These are phyloP conservation scores for Cryptococcus sp. DNA, from an alignment of 1,284 basidiomycete species.

Conservation along the genomic window DNA sequence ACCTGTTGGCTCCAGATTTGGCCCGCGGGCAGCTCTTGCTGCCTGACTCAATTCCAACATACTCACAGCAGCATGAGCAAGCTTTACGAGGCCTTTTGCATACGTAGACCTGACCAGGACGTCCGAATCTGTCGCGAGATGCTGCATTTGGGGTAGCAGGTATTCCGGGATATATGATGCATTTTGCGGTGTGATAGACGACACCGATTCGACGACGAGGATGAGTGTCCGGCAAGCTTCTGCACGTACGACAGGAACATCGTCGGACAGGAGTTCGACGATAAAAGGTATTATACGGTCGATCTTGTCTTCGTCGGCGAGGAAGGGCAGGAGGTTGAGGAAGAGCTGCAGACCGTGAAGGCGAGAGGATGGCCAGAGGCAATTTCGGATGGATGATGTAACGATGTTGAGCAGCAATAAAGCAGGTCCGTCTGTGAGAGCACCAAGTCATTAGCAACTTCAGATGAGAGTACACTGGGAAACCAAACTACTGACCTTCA, in stretches of 20 bases:
- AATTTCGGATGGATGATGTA: slow-evolving; percentile 88
- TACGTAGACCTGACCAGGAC: slow-evolving; percentile 86
- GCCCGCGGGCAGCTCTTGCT: slow-evolving; percentile 63
- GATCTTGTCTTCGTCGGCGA: slow-evolving; percentile 93
- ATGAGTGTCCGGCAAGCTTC: slow-evolving; percentile 78
- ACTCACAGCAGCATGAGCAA: slow-evolving; percentile 75
- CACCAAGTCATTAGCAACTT: background rate
- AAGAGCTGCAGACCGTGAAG: slow-evolving; percentile 83
- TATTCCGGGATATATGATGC: slow-evolving; percentile 86
- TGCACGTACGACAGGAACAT: slow-evolving; percentile 74
- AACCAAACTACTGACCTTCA: slow-evolving; percentile 28
- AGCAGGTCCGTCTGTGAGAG: slow-evolving; percentile 68
- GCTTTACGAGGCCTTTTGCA: slow-evolving; percentile 78
- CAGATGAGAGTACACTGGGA: background rate
- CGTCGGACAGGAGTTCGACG: slow-evolving; percentile 84
- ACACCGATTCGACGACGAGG: slow-evolving; percentile 80
- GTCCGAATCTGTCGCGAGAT: slow-evolving; percentile 79
- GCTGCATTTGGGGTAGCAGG: slow-evolving; percentile 84
- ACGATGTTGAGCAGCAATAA: slow-evolving; percentile 79
- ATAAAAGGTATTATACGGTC: slow-evolving; percentile 93
- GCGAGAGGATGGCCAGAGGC: slow-evolving; percentile 81
- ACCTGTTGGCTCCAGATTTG: slow-evolving; percentile 60
- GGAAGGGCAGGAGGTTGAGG: slow-evolving; percentile 74
- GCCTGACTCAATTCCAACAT: slow-evolving; percentile 87
- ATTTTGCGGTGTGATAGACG: slow-evolving; percentile 87